Conservation (phyloP, 2,329 filamentous ascomycete species). For the Alternaria arbusti region DNA sequence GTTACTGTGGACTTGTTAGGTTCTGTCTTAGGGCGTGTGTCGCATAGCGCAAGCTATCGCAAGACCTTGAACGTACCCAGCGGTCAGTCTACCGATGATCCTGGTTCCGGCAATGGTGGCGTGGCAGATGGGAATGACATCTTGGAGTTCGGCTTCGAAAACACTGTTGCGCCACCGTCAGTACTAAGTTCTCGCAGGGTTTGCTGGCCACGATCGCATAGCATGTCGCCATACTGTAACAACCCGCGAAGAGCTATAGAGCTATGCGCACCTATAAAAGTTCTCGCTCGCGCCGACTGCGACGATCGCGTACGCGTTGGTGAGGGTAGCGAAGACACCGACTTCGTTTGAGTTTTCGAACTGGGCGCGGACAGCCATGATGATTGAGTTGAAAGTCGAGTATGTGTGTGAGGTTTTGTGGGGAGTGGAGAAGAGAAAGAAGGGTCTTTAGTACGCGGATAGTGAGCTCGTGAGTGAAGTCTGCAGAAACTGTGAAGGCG, state of each 20-base stretch:
- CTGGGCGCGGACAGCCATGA: conserved; percentile 63
- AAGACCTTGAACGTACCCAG: conserved; percentile 66
- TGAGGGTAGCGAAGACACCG: conserved; percentile 95
- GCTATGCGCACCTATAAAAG: conserved; percentile 78
- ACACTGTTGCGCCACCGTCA: conserved; percentile 62
- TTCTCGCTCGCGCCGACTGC: conserved; percentile 96
- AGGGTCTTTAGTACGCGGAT: not conserved
- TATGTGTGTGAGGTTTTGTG: not conserved
- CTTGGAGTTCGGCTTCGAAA: conserved; percentile 97
- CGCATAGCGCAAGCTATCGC: not conserved
- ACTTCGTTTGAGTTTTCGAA: conserved; percentile 95
- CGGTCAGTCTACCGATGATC: conserved; percentile 93
- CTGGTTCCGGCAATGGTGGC: conserved; percentile 95
- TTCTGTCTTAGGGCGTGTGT: not conserved
- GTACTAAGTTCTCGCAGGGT: conserved; percentile 3
- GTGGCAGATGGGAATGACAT: conserved; percentile 95
- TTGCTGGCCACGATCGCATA: not conserved
- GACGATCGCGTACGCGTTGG: conserved; percentile 95
- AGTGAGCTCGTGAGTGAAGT: conserved; percentile 13
- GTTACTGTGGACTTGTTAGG: conserved; percentile 66
- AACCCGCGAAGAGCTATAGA: not conserved
- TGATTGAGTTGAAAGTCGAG: conserved; percentile 17
- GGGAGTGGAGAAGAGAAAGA: not conserved
- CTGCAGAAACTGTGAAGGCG: conserved; percentile 33
- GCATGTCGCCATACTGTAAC: not conserved